Base-by-base conservation (phyloP, 1,284 basidiomycete genomes). In the Heterobasidion irregulare region DNA sequence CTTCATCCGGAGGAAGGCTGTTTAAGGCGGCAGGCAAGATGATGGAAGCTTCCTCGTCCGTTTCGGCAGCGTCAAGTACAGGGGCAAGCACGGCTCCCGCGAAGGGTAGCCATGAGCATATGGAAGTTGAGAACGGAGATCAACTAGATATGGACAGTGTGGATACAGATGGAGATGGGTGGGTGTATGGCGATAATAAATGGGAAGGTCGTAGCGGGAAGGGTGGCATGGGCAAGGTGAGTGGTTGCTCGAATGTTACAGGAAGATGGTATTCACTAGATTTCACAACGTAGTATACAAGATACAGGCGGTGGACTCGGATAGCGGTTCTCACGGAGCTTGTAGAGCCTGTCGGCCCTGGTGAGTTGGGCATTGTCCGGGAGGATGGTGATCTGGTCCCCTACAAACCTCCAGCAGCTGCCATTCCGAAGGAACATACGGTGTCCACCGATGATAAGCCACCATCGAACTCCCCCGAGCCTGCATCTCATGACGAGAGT, bases 111-210 rank as follows among this genome's bases (percentile, higher is more conserved):
- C 47, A 61, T 50, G 59, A 59, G 5, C 53, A 56, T 47, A 57
- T 59, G 41, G 61, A 68, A 12, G 48, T 18, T 15, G 61, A 54
- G 18, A 62, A 66, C 18, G 61, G 61, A 50, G 57, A 53, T 38
- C 58, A 62, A 0, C 64, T 63, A 10, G 72, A 74, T 45, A 75
- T 75, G 13, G 72, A 74, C 45, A 77, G 76, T 35, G 70, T 78
- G 47, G 70, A 74, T 48, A 96, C 94, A 0, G 94, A 98, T 66
- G 66, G 76, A 1, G 92, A 96, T 57, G 94, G 94, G 0, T 97
- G 94, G 94, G 81, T 94, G 35, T 97, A 94, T 66, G 90, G 87
- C 2, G 95, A 96, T 65, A 98, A 98, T 70, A 95, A 96, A 66
- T 98, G 95, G 95, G 94, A 97, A 64, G 80, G 76, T 53, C 78